A percentile compares a stretch with the other conserved stretches of the same genome.
These are phyloP conservation scores for Stropharia rugosoannulata DNA, from an alignment of 768 basidiomycete species.

Conservation along the genomic window DNA sequence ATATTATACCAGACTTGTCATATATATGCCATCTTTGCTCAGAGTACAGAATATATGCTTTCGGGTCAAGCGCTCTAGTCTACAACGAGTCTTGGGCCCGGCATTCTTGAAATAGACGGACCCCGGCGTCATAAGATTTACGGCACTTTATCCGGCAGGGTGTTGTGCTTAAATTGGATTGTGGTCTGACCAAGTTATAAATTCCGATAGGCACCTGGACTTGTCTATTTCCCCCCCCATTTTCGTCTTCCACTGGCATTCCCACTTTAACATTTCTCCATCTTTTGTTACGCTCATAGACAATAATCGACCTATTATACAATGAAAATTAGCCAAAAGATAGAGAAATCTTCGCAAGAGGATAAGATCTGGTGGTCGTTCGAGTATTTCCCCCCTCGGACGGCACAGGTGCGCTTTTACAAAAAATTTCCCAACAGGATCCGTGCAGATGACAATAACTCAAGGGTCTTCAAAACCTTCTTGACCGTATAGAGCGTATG, in stretches of 20 bases:
- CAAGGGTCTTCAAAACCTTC: constrained; percentile 90
- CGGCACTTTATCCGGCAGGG: too few species aligned
- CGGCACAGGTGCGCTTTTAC: constrained; percentile 70
- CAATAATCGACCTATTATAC: constrained; percentile 17
- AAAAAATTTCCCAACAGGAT: neutral
- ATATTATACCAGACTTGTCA: too few species aligned
- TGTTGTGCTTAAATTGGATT: constrained; percentile 4
- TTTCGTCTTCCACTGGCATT: constrained; percentile 10
- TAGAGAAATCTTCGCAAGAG: constrained; percentile 80
- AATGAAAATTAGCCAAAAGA: constrained; percentile 97
- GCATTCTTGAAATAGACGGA: too few species aligned
- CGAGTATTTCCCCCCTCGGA: constrained; percentile 96
- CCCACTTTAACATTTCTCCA: constrained; percentile 19
- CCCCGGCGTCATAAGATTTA: too few species aligned
- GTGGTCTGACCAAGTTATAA: constrained; percentile 9
- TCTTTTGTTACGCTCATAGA: constrained; percentile 19
- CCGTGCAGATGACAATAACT: neutral
- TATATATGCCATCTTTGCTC: too few species aligned
- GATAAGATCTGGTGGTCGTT: constrained; percentile 97
- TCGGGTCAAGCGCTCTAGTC: too few species aligned
- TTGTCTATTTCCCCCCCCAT: constrained; percentile 9
- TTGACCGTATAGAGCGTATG: constrained; percentile 99
- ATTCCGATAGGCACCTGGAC: constrained; percentile 1
- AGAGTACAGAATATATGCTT: too few species aligned
- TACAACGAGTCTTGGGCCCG: too few species aligned